Evolutionary conservation across 352 stramenopile species (phyloP).

Genomic region (Phytophthora brassicae): DNA sequence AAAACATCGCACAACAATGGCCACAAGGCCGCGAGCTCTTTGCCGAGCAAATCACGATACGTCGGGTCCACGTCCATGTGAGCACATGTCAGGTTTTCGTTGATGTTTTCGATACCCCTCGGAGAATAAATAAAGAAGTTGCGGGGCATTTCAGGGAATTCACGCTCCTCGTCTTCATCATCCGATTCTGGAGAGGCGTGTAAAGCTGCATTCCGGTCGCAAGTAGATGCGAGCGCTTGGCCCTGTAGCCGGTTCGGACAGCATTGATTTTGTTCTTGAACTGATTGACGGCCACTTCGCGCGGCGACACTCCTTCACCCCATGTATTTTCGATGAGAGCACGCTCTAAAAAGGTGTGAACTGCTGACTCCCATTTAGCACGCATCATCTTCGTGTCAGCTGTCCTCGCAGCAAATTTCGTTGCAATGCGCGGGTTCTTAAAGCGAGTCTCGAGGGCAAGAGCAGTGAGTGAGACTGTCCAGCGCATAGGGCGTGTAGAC

Average conservation of each 20-base stretch:
- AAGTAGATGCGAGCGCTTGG: neutral
- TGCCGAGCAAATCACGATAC: neutral
- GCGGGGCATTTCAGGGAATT: conserved; percentile 7
- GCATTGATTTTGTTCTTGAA: conserved; percentile 3
- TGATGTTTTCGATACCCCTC: too few relatives aligned
- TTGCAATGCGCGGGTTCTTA: neutral
- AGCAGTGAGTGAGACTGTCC: conserved; percentile 1
- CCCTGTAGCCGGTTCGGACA: neutral
- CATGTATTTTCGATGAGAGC: neutral
- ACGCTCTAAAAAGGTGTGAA: neutral
- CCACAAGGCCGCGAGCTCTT: conserved; percentile 6
- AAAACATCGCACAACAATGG: conserved; percentile 12
- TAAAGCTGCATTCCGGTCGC: neutral
- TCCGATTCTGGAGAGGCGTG: neutral
- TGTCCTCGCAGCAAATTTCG: conserved; percentile 5
- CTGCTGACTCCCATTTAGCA: neutral
- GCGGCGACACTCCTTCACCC: neutral
- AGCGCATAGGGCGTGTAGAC: neutral
- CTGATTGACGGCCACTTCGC: neutral
- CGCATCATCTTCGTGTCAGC: conserved; percentile 1
- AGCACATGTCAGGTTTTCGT: conserved; percentile 1
- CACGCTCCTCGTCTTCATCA: neutral
- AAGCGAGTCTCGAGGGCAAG: conserved; percentile 5
- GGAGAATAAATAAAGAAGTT: conserved; percentile 1
- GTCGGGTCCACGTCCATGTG: conserved; percentile 4